phyloP scores from a whole-genome alignment of 2,329 filamentous ascomycete species.

The Penicillium thymicola region DNA sequence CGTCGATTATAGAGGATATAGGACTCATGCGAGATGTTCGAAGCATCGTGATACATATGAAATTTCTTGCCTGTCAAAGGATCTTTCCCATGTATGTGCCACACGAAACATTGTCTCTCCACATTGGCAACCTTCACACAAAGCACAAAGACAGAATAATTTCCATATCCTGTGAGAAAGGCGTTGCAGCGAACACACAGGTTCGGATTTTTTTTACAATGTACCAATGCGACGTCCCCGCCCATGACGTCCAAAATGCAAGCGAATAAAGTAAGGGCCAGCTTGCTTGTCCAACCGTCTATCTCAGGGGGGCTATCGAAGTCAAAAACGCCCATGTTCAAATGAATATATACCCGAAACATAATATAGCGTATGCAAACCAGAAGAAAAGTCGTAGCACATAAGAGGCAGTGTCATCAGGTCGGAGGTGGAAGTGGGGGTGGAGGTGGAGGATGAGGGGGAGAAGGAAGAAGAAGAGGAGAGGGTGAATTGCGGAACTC shows the following conservation, averaged over 20 bases:
- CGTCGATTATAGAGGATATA: not conserved
- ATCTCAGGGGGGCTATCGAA: not conserved
- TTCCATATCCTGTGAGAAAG: not conserved
- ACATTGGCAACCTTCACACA: not conserved
- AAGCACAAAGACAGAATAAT: not conserved
- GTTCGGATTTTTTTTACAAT: not conserved
- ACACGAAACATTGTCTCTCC: not conserved
- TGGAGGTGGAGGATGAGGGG: not conserved
- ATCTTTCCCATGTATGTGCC: not conserved
- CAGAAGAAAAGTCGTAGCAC: conserved; percentile 2
- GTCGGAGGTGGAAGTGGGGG: not conserved
- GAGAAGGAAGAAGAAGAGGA: not conserved
- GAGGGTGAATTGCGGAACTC: conserved; percentile 11
- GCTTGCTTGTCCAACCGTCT: conserved; percentile 1
- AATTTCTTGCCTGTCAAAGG: not conserved
- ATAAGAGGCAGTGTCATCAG: not conserved
- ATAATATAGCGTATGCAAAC: not conserved
- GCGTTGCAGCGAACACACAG: not conserved
- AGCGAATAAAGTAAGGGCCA: not conserved
- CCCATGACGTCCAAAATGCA: not conserved
- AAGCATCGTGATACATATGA: not conserved
- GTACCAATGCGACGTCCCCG: not conserved
- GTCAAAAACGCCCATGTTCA: not conserved
- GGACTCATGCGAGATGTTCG: not conserved
- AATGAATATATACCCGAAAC: not conserved